A percentile compares a stretch with the other conserved stretches of the same genome.
Evolutionary conservation across 1,284 basidiomycete genomes (phyloP).

Genomic region (Cystobasidium slooffiae): DNA sequence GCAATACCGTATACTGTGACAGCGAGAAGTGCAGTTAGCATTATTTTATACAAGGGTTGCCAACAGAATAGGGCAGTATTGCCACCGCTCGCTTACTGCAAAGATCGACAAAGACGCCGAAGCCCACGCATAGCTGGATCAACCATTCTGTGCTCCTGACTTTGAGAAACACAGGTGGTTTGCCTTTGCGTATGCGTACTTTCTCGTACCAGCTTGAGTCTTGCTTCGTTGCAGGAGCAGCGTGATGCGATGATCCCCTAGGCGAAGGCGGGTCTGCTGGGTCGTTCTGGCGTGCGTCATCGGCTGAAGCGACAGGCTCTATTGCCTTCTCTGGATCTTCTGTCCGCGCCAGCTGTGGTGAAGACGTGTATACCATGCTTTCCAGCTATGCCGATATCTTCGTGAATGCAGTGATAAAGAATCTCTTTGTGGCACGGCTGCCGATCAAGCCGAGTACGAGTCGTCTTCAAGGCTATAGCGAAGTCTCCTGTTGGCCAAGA

Average conservation of each 20-base stretch:
- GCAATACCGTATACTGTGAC: slow-evolving; percentile 26
- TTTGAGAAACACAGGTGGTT: slow-evolving; percentile 18
- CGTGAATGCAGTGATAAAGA: too few species aligned
- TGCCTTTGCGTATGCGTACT: neutral
- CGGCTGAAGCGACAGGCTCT: neutral
- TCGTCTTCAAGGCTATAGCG: too few species aligned
- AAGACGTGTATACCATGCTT: neutral
- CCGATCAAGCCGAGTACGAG: too few species aligned
- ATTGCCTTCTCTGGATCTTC: slow-evolving; percentile 1
- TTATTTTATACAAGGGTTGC: neutral
- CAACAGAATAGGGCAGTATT: neutral
- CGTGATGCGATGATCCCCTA: neutral
- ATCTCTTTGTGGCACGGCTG: too few species aligned
- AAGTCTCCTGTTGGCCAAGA: too few species aligned
- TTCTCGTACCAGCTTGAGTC: neutral
- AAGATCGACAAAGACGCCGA: slow-evolving; percentile 41
- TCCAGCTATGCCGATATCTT: neutral
- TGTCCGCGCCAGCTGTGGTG: neutral
- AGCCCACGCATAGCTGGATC: slow-evolving; percentile 36
- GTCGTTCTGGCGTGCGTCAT: neutral
- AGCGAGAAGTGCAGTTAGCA: neutral
- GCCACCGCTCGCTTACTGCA: slow-evolving; percentile 21
- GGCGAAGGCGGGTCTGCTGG: neutral
- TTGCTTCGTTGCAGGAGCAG: neutral
- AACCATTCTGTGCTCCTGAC: slow-evolving; percentile 30